These are phyloP conservation scores for Diaporthe vaccinii DNA, from an alignment of 2,329 filamentous ascomycete genomes.

Conservation along the genomic window DNA sequence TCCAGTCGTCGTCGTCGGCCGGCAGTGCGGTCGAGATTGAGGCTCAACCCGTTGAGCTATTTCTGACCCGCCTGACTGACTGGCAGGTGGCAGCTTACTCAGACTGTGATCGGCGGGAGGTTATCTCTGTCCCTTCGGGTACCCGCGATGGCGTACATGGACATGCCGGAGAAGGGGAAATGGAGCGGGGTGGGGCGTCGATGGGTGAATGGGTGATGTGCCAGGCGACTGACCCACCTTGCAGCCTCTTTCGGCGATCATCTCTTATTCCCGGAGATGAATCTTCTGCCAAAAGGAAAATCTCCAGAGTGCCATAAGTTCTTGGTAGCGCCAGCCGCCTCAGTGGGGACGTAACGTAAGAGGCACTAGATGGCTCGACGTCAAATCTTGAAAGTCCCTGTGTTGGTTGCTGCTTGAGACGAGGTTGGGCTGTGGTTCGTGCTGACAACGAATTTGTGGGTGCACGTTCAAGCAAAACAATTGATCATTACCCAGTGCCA, in stretches of 20 bases:
- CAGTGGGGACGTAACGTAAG: constrained; percentile 16
- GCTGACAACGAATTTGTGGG: neutral
- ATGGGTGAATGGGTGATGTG: neutral
- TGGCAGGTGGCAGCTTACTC: constrained; percentile 25
- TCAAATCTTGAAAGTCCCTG: neutral
- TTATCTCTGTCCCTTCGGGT: neutral
- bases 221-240: constrained; percentile 14
- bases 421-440: constrained; percentile 9
- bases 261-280: constrained; percentile 25
- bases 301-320: neutral
- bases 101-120: constrained; percentile 9
- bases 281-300: constrained; percentile 21
- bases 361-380: constrained; percentile 4
- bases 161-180: neutral
- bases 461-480: neutral
- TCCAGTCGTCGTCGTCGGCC: neutral
- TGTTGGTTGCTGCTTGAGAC: constrained; percentile 4
- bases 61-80: constrained; percentile 17
- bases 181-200: neutral
- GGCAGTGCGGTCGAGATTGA: constrained; percentile 6
- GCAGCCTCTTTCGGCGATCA: neutral
- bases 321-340: neutral
- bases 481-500: neutral
- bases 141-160: constrained; percentile 19
- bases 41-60: constrained; percentile 27